Evolutionary conservation across 495 filamentous ascomycete genomes (phyloP).

Genomic region (Rostrohypoxylon terebratum): DNA sequence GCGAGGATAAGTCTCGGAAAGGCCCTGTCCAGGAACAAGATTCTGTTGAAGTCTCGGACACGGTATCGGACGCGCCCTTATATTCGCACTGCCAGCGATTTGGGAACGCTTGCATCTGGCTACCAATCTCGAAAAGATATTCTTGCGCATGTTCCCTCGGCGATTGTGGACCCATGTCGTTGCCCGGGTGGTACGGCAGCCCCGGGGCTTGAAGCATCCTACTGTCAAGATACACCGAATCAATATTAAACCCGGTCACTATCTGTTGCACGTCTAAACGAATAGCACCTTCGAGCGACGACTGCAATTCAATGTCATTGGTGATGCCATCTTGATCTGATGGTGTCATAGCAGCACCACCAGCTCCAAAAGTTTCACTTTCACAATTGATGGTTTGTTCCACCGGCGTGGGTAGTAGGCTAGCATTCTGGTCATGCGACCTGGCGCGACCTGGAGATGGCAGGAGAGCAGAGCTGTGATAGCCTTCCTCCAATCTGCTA

Average conservation of each 20-base stretch:
- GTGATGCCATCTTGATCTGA: conserved; percentile 24
- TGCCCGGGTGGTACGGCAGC: conserved; percentile 37
- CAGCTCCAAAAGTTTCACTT: conserved; percentile 45
- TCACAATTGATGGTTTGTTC: conserved; percentile 25
- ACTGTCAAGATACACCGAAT: conserved; percentile 20
- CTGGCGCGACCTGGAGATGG: conserved; percentile 19
- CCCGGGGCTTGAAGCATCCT: conserved; percentile 31
- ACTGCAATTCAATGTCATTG: conserved; percentile 28
- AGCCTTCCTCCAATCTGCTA: conserved; percentile 39
- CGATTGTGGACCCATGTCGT: conserved; percentile 22
- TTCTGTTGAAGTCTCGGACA: conserved; percentile 34
- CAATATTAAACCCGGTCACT: conserved; percentile 25
- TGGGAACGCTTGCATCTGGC: conserved; percentile 22
- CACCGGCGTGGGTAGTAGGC: not conserved
- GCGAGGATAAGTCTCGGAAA: conserved; percentile 21
- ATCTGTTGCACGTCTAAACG: conserved; percentile 31
- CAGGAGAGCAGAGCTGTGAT: conserved; percentile 4
- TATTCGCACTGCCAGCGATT: conserved; percentile 49
- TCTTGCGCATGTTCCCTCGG: not conserved
- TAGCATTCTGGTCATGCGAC: conserved; percentile 13
- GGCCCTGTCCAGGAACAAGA: conserved; percentile 44
- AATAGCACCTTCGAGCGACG: conserved; percentile 12
- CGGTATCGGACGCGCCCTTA: conserved; percentile 24
- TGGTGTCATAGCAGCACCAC: conserved; percentile 32
- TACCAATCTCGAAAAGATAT: conserved; percentile 42